Base-by-base conservation (phyloP, 23 red algal species). In the Gracilaria gracilis region DNA sequence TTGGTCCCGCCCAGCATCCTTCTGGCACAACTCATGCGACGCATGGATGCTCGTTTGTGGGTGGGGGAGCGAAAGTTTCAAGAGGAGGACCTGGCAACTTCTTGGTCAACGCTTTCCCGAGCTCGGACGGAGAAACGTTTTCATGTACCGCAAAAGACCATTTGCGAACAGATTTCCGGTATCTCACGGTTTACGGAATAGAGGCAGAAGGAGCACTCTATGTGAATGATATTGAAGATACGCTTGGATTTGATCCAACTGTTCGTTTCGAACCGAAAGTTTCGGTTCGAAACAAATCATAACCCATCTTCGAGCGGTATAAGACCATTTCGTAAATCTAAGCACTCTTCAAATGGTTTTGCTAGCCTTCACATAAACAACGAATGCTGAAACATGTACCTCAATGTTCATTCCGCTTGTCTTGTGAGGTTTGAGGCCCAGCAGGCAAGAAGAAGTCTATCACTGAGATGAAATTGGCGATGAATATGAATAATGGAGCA, bases 211-310 rank as follows among this genome's bases (percentile, higher is more conserved):
- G 81, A 6, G 81, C 81, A 39, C 31, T 21, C 7, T 85, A 85
- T 35, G 81, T 85, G 14, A 39, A 85, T 35, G 67, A 37, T 35
- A 51, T 67, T 39, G 81, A 66, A 38, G 24, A 15, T 64, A 57
- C 67, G 31, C 81, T 85, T 39, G 81, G 81, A 67, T 21, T 85
- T 40, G 58, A 85, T 67, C 81, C 81, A 27, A 37, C 81, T n/a
- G n/a, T n/a, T n/a, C n/a, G n/a, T n/a, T n/a, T n/a, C n/a, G n/a
- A n/a, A n/a, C n/a, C n/a, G n/a, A n/a, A n/a, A n/a, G n/a, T n/a
- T n/a, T n/a, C n/a, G n/a, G n/a, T n/a, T n/a, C n/a, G n/a, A n/a
- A n/a, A n/a, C n/a, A n/a, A n/a, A n/a, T n/a, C n/a, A n/a, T n/a
- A n/a, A n/a, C n/a, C n/a, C n/a, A n/a, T n/a, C n/a, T n/a, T n/a